Base-by-base conservation (phyloP, 306 rosid species). In the Gleditsia sinensis region DNA sequence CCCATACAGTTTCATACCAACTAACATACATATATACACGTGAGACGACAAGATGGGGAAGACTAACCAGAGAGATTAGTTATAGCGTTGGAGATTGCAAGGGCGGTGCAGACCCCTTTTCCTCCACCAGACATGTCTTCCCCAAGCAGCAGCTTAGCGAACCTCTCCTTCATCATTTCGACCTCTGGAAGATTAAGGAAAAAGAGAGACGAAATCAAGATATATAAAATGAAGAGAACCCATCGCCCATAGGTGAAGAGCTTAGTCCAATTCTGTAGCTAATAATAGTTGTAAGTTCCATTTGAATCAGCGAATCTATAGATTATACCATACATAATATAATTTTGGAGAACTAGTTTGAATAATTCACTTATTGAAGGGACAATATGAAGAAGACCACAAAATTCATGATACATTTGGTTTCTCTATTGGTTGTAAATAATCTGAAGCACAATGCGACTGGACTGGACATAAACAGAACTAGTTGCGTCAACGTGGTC, bases 61-160 rank as follows among this genome's bases (percentile, higher is more conserved):
- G 39, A 77, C 89, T 42, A 69, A 93, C 98, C 98, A 56, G 98
- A 93, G 76, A 93, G 97, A 85, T 93, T 93, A 21, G 98, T 93
- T 30, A 93, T 89, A 14, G 98, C 98, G 25, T 93, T 93, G 0
- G 98, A 93, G 80, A 93, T 87, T 45, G 98, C 98, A 57, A 93
- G 94, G 25, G 98, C 98, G 12, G 98, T 91, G 72, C 96, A 93
- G 16, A 93, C 98, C 25, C 98, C 98, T 76, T 93, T 93, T n/a
- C 98, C 98, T n/a, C 98, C 98, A 56, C 98, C 98, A 7, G 98
- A 93, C 98, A 93, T 91, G 67, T 93, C 98, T 80, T 93, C 98
- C 10, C 98, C 98, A 8, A 93, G 90, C 58, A 93, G 88, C 37
- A 93, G 90, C 75, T 93, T 93, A 2, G 96, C 93, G 17, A 93